phyloP scores from a whole-genome alignment of 495 filamentous ascomycete genomes.

The Evernia prunastri region DNA sequence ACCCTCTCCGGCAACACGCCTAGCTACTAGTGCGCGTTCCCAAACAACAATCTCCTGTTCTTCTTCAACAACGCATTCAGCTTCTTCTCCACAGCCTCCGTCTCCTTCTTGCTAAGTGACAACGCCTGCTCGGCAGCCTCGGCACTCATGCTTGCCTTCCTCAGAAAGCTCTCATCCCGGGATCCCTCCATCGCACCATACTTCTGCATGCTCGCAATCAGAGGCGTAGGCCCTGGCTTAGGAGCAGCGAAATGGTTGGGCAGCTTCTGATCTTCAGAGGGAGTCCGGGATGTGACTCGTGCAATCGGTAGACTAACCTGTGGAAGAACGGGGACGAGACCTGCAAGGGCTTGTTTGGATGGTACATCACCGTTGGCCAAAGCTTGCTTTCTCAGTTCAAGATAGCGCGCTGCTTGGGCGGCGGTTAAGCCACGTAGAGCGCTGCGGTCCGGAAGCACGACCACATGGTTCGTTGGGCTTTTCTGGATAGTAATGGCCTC shows the following conservation, averaged over 20 bases:
- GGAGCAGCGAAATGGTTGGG: slow-evolving; percentile 9
- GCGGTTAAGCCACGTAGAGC: slow-evolving; percentile 67
- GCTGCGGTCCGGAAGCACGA: slow-evolving; percentile 60
- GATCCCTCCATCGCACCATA: slow-evolving; percentile 1
- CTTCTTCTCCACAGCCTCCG: slow-evolving; percentile 63
- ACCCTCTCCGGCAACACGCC: neutral
- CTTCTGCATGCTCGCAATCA: slow-evolving; percentile 1
- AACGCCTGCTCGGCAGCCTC: slow-evolving; percentile 58
- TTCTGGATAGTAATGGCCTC: slow-evolving; percentile 36
- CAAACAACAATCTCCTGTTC: slow-evolving; percentile 30
- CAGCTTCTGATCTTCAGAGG: slow-evolving; percentile 5
- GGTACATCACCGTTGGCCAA: slow-evolving; percentile 11
- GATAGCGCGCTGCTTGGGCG: slow-evolving; percentile 70
- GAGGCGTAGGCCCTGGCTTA: neutral
- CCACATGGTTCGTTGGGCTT: slow-evolving; percentile 36
- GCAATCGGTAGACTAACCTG: neutral
- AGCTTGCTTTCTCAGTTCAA: slow-evolving; percentile 48
- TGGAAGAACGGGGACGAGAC: slow-evolving; percentile 4
- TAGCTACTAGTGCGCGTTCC: slow-evolving; percentile 5
- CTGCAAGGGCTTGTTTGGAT: slow-evolving; percentile 4
- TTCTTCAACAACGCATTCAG: slow-evolving; percentile 43
- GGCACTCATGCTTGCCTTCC: slow-evolving; percentile 44
- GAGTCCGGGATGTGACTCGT: neutral
- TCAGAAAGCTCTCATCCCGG: slow-evolving; percentile 7
- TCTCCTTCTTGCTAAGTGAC: slow-evolving; percentile 53